phyloP scores from a whole-genome alignment of 768 basidiomycete genomes.

The Pisolithus albus region DNA sequence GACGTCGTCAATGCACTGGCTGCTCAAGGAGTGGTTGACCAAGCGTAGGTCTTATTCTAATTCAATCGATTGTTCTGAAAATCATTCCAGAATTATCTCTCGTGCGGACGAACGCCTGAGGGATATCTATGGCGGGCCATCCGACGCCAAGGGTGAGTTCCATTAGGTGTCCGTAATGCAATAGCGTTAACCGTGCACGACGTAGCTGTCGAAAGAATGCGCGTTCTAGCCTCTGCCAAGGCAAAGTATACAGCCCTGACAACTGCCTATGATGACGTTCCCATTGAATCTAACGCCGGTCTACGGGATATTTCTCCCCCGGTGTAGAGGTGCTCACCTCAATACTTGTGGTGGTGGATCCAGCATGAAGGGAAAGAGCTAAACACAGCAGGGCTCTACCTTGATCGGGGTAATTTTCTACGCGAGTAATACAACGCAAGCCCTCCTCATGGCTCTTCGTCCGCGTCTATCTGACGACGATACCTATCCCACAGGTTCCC shows the following conservation, averaged over 20 bases:
- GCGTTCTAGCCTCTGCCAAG: constrained; percentile 15
- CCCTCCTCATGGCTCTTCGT: neutral
- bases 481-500: constrained; percentile 15
- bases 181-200: neutral
- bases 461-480: constrained; percentile 16
- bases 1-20: constrained; percentile 50
- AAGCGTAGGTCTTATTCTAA: constrained; percentile 15
- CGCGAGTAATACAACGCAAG: neutral
- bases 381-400: too few species aligned
- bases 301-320: too few species aligned
- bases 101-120: constrained; percentile 24
- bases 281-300: neutral
- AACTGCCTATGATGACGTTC: neutral
- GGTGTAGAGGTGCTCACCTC: too few species aligned
- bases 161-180: neutral
- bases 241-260: constrained; percentile 33
- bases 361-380: too few species aligned
- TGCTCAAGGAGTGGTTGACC: constrained; percentile 31
- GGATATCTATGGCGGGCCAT: constrained; percentile 21
- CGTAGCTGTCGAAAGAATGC: constrained; percentile 14
- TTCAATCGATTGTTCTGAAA: neutral
- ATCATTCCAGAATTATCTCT: constrained; percentile 15
- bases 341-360: too few species aligned
- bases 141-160: constrained; percentile 12
- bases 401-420: neutral